phyloP scores from a whole-genome alignment of 129 eudicot genomes.

The Apium graveolens region DNA sequence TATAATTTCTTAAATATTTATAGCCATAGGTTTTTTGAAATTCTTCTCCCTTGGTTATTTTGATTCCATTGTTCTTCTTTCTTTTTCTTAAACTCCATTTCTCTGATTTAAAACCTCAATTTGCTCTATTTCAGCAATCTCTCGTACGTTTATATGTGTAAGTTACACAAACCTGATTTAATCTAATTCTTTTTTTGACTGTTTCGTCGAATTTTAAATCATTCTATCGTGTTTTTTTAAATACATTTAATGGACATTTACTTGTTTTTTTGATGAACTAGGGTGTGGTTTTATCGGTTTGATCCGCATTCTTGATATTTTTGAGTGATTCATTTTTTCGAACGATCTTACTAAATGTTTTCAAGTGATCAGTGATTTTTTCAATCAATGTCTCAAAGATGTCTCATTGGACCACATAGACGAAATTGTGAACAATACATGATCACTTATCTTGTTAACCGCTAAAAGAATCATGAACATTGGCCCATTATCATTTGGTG shows the following conservation, averaged over 20 bases:
- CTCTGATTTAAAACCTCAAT: neutral
- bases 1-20: neutral
- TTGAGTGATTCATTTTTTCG: neutral
- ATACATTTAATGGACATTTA: neutral
- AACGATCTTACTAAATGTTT: neutral
- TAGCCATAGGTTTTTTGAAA: neutral
- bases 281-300: neutral
- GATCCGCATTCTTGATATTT: neutral
- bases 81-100: neutral
- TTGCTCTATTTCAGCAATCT: neutral
- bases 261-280: neutral
- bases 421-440: neutral
- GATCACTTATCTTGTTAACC: neutral
- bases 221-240: neutral
- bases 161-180: neutral
- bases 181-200: neutral
- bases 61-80: neutral
- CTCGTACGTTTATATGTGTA: neutral
- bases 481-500: too few species aligned
- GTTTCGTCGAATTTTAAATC: neutral
- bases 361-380: too few species aligned
- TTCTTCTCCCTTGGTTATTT: neutral
- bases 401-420: too few species aligned
- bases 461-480: too few species aligned
- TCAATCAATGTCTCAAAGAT: neutral